phyloP scores from a whole-genome alignment of 768 basidiomycete species.

The Suillus plorans region DNA sequence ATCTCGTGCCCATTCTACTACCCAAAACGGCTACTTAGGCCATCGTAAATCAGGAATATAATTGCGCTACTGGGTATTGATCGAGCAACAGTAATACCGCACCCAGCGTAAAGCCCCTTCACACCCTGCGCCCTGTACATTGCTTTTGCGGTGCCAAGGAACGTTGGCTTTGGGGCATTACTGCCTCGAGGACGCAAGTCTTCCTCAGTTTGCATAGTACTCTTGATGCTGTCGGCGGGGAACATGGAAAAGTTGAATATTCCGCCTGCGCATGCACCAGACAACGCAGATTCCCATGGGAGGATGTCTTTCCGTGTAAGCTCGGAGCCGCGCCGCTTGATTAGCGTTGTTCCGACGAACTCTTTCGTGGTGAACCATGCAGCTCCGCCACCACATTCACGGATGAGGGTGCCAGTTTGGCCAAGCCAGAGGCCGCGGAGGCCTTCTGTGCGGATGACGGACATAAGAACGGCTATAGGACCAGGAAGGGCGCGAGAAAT shows the following conservation, averaged over 20 bases:
- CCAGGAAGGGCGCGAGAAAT: constrained; percentile 54
- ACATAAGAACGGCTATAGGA: constrained; percentile 63
- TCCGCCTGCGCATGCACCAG: constrained; percentile 85
- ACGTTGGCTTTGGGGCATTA: constrained; percentile 39
- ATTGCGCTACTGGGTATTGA: constrained; percentile 88
- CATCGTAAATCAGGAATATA: constrained; percentile 92
- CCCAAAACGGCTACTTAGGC: constrained; percentile 56
- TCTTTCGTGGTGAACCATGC: constrained; percentile 95
- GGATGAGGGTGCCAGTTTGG: constrained; percentile 89
- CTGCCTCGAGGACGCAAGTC: constrained; percentile 65
- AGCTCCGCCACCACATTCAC: constrained; percentile 88
- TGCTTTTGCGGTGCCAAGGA: constrained; percentile 56
- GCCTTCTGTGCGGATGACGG: constrained; percentile 66
- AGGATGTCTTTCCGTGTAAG: constrained; percentile 48
- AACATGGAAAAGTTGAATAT: constrained; percentile 87
- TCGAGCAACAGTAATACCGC: constrained; percentile 85
- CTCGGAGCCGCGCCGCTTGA: constrained; percentile 43
- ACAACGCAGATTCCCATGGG: constrained; percentile 80
- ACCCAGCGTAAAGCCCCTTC: constrained; percentile 87
- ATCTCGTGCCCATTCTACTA: constrained; percentile 14
- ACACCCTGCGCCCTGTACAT: constrained; percentile 79
- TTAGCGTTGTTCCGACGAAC: constrained; percentile 60
- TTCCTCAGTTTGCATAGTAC: constrained; percentile 90
- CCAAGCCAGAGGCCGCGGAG: constrained; percentile 93
- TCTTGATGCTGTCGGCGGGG: constrained; percentile 95